phyloP scores from a whole-genome alignment of 306 rosid species.

The Acmispon strigosus region DNA sequence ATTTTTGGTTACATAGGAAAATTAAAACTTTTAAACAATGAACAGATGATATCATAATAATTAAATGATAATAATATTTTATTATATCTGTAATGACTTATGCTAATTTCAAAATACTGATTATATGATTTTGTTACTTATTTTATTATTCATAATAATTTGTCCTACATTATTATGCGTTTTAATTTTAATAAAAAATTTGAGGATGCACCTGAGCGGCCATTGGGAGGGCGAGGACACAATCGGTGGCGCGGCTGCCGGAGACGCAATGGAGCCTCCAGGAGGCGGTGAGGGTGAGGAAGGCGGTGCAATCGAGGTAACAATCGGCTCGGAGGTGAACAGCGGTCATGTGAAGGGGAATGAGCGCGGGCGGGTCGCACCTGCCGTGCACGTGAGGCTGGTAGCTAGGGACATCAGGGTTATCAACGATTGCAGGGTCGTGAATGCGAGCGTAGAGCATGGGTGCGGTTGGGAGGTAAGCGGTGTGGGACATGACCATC shows the following conservation, averaged over 20 bases:
- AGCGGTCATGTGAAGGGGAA: conserved; percentile 70
- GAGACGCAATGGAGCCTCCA: conserved; percentile 83
- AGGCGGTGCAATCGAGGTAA: conserved; percentile 30
- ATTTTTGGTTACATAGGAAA: too few relatives aligned
- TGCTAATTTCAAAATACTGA: too few relatives aligned
- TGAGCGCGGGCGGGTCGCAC: conserved; percentile 70
- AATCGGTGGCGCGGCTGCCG: conserved; percentile 45
- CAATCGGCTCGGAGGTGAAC: conserved; percentile 49
- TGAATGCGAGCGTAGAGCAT: conserved; percentile 66
- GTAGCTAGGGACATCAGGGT: conserved; percentile 84
- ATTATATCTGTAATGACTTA: too few relatives aligned
- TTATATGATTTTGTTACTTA: too few relatives aligned
- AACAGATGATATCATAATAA: too few relatives aligned
- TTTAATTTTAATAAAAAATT: too few relatives aligned
- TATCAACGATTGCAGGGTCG: conserved; percentile 72
- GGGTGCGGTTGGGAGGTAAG: conserved; percentile 47
- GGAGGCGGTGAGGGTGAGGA: conserved; percentile 37
- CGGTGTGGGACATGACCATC: conserved; percentile 31
- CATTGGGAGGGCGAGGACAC: conserved; percentile 65
- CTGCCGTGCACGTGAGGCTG: conserved; percentile 89
- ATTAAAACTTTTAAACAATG: too few relatives aligned
- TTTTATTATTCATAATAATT: too few relatives aligned
- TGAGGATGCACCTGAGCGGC: conserved; percentile 25
- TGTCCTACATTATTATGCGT: too few relatives aligned
- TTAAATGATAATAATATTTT: too few relatives aligned